A percentile compares a stretch with the other conserved stretches of the same genome.
phyloP scores from a whole-genome alignment of 2,329 filamentous ascomycete genomes.

The Hypoxylon sp. region DNA sequence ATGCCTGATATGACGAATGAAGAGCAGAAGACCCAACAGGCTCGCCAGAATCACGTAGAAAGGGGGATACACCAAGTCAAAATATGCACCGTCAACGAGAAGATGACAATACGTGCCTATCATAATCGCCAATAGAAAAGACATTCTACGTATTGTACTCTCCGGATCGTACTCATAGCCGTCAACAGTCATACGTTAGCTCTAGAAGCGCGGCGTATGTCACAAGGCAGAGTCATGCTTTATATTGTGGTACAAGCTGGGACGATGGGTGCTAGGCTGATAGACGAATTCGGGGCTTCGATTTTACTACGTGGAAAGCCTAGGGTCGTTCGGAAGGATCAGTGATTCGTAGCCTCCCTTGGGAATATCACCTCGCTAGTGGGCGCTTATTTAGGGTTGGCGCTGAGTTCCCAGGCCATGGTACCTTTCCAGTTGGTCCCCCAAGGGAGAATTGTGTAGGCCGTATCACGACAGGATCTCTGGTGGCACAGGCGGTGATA shows the following conservation, averaged over 20 bases:
- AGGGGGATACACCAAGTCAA: neutral
- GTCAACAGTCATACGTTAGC: neutral
- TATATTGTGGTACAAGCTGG: conserved; percentile 2
- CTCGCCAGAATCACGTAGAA: neutral
- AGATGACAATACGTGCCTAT: neutral
- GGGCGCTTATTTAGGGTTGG: neutral
- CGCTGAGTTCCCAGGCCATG: neutral
- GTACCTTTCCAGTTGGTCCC: neutral
- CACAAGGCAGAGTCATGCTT: neutral
- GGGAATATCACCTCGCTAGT: neutral
- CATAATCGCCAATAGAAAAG: neutral
- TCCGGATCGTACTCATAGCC: neutral
- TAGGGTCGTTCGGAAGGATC: neutral
- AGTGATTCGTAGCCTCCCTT: neutral
- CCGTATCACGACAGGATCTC: neutral
- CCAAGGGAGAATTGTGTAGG: neutral
- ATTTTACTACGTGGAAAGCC: neutral
- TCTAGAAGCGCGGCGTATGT: neutral
- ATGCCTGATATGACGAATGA: neutral
- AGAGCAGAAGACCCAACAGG: neutral
- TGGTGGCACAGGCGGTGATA: neutral
- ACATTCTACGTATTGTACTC: neutral
- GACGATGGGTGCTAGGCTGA: neutral
- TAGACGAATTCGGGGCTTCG: neutral
- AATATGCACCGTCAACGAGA: neutral